phyloP scores from a whole-genome alignment of 257 asterid genomes.

The Solanum paucissectum region DNA sequence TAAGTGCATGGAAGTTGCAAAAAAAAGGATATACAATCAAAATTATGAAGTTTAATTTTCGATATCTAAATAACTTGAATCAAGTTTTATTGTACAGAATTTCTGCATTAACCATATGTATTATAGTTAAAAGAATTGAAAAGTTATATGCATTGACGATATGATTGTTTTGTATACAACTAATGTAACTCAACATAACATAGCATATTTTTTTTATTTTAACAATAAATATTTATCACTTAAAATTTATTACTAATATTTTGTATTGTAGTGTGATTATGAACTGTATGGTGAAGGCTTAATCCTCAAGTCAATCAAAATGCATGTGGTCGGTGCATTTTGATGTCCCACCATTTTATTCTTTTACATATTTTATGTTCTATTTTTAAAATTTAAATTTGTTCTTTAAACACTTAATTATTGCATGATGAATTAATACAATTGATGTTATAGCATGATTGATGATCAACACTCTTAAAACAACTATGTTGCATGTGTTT shows the following conservation, averaged over 20 bases:
- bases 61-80: not conserved
- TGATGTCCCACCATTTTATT: not conserved
- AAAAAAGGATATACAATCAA: not conserved
- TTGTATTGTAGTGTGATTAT: not conserved
- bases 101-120: not conserved
- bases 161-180: not conserved
- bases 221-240: not conserved
- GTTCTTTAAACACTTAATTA: not conserved
- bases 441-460: not conserved
- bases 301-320: conserved; percentile 11
- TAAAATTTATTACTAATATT: too few species aligned
- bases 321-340: conserved; percentile 21
- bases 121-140: not conserved
- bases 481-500: not conserved
- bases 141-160: not conserved
- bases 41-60: not conserved
- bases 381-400: not conserved
- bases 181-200: not conserved
- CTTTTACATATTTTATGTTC: not conserved
- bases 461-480: not conserved
- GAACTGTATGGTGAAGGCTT: conserved; percentile 5
- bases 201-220: too few species aligned
- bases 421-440: not conserved
- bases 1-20: conserved; percentile 13
- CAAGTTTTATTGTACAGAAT: not conserved